Evolutionary conservation across 2,329 filamentous ascomycete genomes (phyloP).

Genomic region (Cordyceps militaris): DNA sequence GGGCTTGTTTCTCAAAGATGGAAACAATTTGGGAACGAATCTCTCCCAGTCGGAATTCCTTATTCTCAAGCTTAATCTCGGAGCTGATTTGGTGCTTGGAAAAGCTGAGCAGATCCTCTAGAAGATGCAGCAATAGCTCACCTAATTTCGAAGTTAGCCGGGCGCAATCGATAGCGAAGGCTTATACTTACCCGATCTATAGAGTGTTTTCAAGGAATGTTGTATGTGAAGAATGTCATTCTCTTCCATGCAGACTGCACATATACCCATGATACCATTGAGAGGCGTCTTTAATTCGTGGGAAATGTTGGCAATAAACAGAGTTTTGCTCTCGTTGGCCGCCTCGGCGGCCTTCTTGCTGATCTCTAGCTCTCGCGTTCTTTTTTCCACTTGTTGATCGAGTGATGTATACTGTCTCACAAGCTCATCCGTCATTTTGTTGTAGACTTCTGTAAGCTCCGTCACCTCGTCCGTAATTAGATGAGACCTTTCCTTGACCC

Average conservation of each 20-base stretch:
- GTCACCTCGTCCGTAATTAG: slow-evolving; percentile 77
- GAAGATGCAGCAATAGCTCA: slow-evolving; percentile 74
- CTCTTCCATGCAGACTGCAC: slow-evolving; percentile 86
- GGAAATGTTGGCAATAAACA: slow-evolving; percentile 94
- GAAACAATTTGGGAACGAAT: slow-evolving; percentile 74
- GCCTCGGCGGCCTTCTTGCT: slow-evolving; percentile 89
- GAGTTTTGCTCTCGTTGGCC: slow-evolving; percentile 94
- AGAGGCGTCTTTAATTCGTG: slow-evolving; percentile 86
- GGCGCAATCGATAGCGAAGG: background rate
- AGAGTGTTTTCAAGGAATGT: slow-evolving; percentile 77
- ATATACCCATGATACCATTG: slow-evolving; percentile 94
- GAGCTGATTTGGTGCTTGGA: slow-evolving; percentile 93
- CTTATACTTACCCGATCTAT: slow-evolving; percentile 57
- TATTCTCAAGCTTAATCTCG: slow-evolving; percentile 72
- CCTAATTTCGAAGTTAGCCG: slow-evolving; percentile 22
- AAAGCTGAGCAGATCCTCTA: slow-evolving; percentile 87
- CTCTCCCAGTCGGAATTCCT: slow-evolving; percentile 78
- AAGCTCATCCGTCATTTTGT: slow-evolving; percentile 88
- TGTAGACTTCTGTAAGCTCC: slow-evolving; percentile 78
- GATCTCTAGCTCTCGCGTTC: slow-evolving; percentile 77
- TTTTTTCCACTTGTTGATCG: slow-evolving; percentile 75
- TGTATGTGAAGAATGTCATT: slow-evolving; percentile 72
- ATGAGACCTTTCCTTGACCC: slow-evolving; percentile 69
- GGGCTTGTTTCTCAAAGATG: slow-evolving; percentile 86
- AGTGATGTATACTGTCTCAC: slow-evolving; percentile 78